Evolutionary conservation across 176 grass and related monocot genomes (phyloP).

Genomic region (Avena sativa): DNA sequence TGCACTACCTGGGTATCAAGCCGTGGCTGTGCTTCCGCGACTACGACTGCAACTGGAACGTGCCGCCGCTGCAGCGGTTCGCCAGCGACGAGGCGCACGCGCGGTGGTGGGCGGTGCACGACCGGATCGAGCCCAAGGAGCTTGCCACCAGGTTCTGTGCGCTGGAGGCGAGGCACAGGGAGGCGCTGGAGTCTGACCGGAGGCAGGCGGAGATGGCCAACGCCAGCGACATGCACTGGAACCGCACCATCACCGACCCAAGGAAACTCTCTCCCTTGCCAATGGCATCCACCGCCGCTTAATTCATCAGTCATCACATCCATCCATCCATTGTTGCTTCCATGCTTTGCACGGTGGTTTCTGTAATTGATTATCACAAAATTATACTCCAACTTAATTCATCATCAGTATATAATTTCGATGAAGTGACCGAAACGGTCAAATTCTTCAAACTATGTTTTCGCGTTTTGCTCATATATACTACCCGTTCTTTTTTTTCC

Average conservation of each 20-base stretch:
- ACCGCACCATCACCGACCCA: constrained; percentile 49
- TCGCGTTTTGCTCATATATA: too few species aligned
- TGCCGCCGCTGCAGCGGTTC: constrained; percentile 49
- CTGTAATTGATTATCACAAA: too few species aligned
- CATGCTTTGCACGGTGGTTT: too few species aligned
- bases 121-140: constrained; percentile 43
- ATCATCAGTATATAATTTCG: too few species aligned
- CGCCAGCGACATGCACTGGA: constrained; percentile 52
- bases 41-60: constrained; percentile 87
- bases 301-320: too few species aligned
- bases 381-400: too few species aligned
- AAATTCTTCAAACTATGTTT: too few species aligned
- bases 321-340: too few species aligned
- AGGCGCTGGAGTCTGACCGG: constrained; percentile 47
- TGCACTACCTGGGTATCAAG: constrained; percentile 79
- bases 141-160: constrained; percentile 43
- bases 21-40: constrained; percentile 79
- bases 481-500: too few species aligned
- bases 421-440: too few species aligned
- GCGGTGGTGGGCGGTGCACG: constrained; percentile 64
- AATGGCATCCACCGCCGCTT: background rate
- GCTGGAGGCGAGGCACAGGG: constrained; percentile 35
- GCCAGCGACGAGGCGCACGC: constrained; percentile 65
- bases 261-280: background rate
- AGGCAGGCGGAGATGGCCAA: constrained; percentile 50